Evolutionary conservation across 805 yeast genomes (phyloP).

Genomic region (Lipomyces spencermartinsiae): DNA sequence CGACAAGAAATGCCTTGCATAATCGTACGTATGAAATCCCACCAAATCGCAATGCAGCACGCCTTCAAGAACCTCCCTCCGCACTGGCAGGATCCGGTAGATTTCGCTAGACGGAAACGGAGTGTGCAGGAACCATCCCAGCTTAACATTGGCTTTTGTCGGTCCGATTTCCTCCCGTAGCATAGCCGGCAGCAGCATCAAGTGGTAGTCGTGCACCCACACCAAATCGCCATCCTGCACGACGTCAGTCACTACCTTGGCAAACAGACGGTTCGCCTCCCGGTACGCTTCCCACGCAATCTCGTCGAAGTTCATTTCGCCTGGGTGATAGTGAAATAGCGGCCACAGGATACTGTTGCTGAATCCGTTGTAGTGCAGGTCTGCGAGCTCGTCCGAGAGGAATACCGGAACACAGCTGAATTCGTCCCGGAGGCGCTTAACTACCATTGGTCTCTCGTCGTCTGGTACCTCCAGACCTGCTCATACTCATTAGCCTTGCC

Average conservation of each 20-base stretch:
- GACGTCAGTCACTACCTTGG: slow-evolving; percentile 69
- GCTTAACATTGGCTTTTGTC: slow-evolving; percentile 61
- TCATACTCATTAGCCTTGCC: neutral
- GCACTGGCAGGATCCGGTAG: slow-evolving; percentile 92
- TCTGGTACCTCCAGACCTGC: slow-evolving; percentile 72
- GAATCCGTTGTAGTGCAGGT: slow-evolving; percentile 95
- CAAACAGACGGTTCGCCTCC: slow-evolving; percentile 86
- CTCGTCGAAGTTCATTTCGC: slow-evolving; percentile 98
- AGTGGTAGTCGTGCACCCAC: slow-evolving; percentile 98
- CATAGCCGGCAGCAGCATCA: slow-evolving; percentile 93
- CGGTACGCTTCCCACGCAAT: slow-evolving; percentile 97
- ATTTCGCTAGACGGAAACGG: slow-evolving; percentile 98
- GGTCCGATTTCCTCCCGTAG: slow-evolving; percentile 64
- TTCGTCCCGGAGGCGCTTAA: slow-evolving; percentile 69
- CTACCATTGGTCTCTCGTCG: slow-evolving; percentile 71
- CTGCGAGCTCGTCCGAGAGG: slow-evolving; percentile 87
- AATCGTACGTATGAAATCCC: slow-evolving; percentile 99
- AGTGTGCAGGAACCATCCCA: slow-evolving; percentile 95
- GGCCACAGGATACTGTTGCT: slow-evolving; percentile 97
- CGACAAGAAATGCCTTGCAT: slow-evolving; percentile 92
- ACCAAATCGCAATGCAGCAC: slow-evolving; percentile 91
- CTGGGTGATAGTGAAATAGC: slow-evolving; percentile 96
- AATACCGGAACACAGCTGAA: slow-evolving; percentile 92
- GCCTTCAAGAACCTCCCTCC: slow-evolving; percentile 89
- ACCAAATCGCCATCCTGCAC: slow-evolving; percentile 84